Evolutionary conservation across 2,329 filamentous ascomycete species (phyloP), one percentile per base, ranked within the genome.

Genomic region (Apiospora marii): DNA sequence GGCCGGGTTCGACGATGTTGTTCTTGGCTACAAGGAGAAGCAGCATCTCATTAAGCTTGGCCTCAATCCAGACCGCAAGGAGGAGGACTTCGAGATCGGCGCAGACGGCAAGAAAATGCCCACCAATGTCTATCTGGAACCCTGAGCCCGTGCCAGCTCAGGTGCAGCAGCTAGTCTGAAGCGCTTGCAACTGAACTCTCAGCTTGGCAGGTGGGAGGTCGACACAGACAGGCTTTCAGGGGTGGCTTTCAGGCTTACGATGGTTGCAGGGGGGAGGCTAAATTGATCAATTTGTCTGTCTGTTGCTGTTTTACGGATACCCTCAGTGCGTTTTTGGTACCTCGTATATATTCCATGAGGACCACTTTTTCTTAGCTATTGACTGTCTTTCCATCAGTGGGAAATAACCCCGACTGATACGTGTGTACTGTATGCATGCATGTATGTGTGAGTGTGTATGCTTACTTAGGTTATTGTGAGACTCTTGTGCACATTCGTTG

Each of bases 21-120:
- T 82, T 14, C 81, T 90, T 19, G 83, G 87, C 22, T 81, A 80
- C 73, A 90, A 90, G 79, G 88, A 90, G 78, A 79, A 80, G 51
- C 75, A 80, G 0, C 79, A 81, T 6, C 80, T 90, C 43, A 80
- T 78, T 1, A 78, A 75, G 3, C 76, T 80, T 12, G 84, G 85
- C 71, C 87, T 84, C 78, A 90, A 90, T 71, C 87, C 87, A 0
- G 76, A 83, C 68, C 84, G 88, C 34, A 81, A 37, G 72, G 88
- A 89, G 76, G 74, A 76, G 5, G 87, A 90, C 67, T 24, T 88
- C 4, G 83, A 87, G 22, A n/a, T 49, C n/a, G 12, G 58, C 19
- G 34, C 22, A 41, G 34, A n/a, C 22, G 58, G 34, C 2, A 34
- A 41, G 34, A 64, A 64, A n/a, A 41, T 22, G 14, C 58, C 34